phyloP scores from a whole-genome alignment of 495 filamentous ascomycete species.

The Daldinia childiae region DNA sequence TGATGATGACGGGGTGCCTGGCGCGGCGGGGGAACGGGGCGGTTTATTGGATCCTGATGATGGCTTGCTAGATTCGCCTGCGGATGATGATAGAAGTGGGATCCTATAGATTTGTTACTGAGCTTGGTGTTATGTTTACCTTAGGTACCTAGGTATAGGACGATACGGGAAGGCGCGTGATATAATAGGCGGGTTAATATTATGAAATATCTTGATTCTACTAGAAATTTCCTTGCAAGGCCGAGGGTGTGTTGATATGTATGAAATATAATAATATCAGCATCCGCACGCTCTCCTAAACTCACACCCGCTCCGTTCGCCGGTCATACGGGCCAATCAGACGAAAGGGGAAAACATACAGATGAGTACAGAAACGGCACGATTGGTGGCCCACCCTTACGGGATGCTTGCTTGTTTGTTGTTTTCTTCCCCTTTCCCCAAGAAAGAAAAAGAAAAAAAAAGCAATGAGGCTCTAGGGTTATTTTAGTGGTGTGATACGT shows the following conservation, averaged over 20 bases:
- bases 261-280: too few relatives aligned
- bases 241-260: not conserved
- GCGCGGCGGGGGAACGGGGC: conserved; percentile 9
- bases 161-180: not conserved
- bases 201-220: not conserved
- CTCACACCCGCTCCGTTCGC: not conserved
- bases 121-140: not conserved
- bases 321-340: not conserved
- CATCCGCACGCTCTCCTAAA: not conserved
- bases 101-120: conserved; percentile 34
- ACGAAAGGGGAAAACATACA: not conserved
- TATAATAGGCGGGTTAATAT: conserved; percentile 4
- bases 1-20: conserved; percentile 8
- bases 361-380: not conserved
- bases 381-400: not conserved
- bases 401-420: not conserved
- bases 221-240: not conserved
- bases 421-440: not conserved
- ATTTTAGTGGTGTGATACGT: too few relatives aligned
- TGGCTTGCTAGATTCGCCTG: conserved; percentile 11
- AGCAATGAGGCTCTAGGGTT: not conserved
- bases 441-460: not conserved
- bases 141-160: not conserved
- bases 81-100: conserved; percentile 36
- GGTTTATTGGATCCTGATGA: conserved; percentile 19